These are phyloP conservation scores for Aspergillus caelatus DNA, from an alignment of 2,329 filamentous ascomycete genomes.

Conservation along the genomic window DNA sequence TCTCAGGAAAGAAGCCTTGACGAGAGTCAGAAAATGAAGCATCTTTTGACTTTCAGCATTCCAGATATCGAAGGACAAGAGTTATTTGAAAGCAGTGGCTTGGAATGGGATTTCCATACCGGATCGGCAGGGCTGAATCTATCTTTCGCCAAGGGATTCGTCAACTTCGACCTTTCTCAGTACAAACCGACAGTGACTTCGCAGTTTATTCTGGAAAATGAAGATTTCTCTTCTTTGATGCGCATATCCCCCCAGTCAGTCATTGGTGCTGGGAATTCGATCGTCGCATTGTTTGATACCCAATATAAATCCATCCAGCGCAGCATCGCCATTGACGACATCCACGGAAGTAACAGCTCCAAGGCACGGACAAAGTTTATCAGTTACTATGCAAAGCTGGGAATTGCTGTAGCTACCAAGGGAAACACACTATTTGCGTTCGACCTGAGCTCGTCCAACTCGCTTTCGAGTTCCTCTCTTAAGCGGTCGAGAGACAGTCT, in stretches of 20 bases:
- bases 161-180: slow-evolving; percentile 48
- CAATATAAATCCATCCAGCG: slow-evolving; percentile 51
- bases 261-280: slow-evolving; percentile 44
- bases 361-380: slow-evolving; percentile 40
- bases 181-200: slow-evolving; percentile 43
- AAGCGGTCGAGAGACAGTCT: slow-evolving; percentile 45
- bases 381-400: slow-evolving; percentile 48
- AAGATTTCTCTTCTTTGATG: slow-evolving; percentile 45
- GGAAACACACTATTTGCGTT: slow-evolving; percentile 48
- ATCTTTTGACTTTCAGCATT: slow-evolving; percentile 40
- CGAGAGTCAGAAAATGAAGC: slow-evolving; percentile 39
- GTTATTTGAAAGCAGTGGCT: slow-evolving; percentile 25
- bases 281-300: slow-evolving; percentile 51
- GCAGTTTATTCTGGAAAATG: slow-evolving; percentile 40
- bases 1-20: slow-evolving; percentile 25
- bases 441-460: slow-evolving; percentile 42
- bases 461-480: slow-evolving; percentile 30
- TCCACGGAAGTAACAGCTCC: slow-evolving; percentile 27
- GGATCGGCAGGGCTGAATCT: slow-evolving; percentile 42
- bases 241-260: slow-evolving; percentile 47
- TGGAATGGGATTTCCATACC: slow-evolving; percentile 46
- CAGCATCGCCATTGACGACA: slow-evolving; percentile 38
- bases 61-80: slow-evolving; percentile 33
- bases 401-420: slow-evolving; percentile 45
- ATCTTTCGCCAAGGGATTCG: slow-evolving; percentile 43